These are phyloP conservation scores for Acephala macrosclerotiorum DNA, from an alignment of 2,329 filamentous ascomycete species.

Conservation along the genomic window DNA sequence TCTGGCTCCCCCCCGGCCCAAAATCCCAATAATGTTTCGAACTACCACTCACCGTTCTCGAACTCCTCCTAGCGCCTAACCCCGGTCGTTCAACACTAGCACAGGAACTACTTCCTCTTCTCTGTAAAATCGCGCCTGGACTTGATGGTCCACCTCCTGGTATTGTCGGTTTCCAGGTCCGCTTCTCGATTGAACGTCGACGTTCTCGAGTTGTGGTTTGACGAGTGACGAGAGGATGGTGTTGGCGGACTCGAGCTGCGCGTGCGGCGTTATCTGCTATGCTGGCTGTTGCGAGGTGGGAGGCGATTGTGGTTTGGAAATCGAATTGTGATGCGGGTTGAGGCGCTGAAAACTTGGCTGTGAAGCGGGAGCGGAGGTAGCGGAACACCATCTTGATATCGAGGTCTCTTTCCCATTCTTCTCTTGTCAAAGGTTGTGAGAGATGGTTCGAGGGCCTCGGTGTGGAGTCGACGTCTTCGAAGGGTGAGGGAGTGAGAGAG, in stretches of 20 bases:
- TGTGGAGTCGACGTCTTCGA: slow-evolving; percentile 33
- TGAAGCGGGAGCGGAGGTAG: slow-evolving; percentile 81
- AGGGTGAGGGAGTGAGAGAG: slow-evolving; percentile 16
- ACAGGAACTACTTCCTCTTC: slow-evolving; percentile 69
- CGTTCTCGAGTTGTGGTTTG: slow-evolving; percentile 38
- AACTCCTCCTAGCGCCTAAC: slow-evolving; percentile 66
- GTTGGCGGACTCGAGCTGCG: slow-evolving; percentile 83
- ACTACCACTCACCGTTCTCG: slow-evolving; percentile 63
- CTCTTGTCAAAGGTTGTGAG: slow-evolving; percentile 33
- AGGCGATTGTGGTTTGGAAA: slow-evolving; percentile 45
- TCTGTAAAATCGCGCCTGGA: slow-evolving; percentile 41
- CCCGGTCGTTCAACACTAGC: slow-evolving; percentile 85
- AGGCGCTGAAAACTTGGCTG: slow-evolving; percentile 52
- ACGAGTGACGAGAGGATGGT: slow-evolving; percentile 82
- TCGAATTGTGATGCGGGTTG: slow-evolving; percentile 48
- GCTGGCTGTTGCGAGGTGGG: slow-evolving; percentile 57
- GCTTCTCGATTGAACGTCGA: slow-evolving; percentile 52
- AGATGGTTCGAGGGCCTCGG: slow-evolving; percentile 31
- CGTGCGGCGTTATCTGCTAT: slow-evolving; percentile 75
- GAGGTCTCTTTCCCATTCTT: slow-evolving; percentile 87
- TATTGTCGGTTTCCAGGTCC: slow-evolving; percentile 62
- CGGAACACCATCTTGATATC: slow-evolving; percentile 92
- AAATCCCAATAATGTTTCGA: slow-evolving; percentile 93
- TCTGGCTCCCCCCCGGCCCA: slow-evolving; percentile 63
- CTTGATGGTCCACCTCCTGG: slow-evolving; percentile 52